Evolutionary conservation across 805 yeast genomes (phyloP).

Genomic region (Tetrapisispora phaffii): DNA sequence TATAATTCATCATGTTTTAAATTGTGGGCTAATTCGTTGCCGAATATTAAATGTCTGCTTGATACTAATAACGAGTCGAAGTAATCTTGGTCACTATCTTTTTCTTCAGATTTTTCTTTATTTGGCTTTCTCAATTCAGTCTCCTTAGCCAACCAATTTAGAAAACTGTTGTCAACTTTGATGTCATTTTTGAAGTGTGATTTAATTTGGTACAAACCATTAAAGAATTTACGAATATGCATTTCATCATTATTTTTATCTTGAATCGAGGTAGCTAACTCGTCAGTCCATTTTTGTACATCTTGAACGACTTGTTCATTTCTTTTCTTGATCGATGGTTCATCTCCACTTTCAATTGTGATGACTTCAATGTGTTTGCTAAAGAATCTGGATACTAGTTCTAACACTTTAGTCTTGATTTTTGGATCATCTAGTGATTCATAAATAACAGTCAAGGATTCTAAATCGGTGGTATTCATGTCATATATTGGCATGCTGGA

Average conservation of each 20-base stretch:
- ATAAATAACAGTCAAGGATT: constrained; percentile 14
- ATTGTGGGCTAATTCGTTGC: constrained; percentile 63
- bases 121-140: constrained; percentile 25
- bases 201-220: constrained; percentile 31
- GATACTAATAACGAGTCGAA: constrained; percentile 34
- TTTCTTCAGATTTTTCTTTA: constrained; percentile 18
- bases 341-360: constrained; percentile 1
- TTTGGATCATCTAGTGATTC: constrained; percentile 13
- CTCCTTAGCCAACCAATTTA: constrained; percentile 55
- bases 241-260: constrained; percentile 28
- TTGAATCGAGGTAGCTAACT: constrained; percentile 19
- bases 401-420: constrained; percentile 22
- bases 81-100: constrained; percentile 27
- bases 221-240: constrained; percentile 37
- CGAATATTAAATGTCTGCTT: constrained; percentile 60
- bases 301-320: constrained; percentile 5
- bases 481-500: constrained; percentile 7
- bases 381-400: constrained; percentile 19
- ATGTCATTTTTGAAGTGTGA: constrained; percentile 23
- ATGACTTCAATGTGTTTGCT: constrained; percentile 1
- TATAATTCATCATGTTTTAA: constrained; percentile 33
- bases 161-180: constrained; percentile 35
- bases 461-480: constrained; percentile 9
- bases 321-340: constrained; percentile 5
- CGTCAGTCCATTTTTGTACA: constrained; percentile 22